Evolutionary conservation across 768 basidiomycete genomes (phyloP), one percentile per base, ranked within the genome.

Genomic region (Stropharia rugosoannulata): DNA sequence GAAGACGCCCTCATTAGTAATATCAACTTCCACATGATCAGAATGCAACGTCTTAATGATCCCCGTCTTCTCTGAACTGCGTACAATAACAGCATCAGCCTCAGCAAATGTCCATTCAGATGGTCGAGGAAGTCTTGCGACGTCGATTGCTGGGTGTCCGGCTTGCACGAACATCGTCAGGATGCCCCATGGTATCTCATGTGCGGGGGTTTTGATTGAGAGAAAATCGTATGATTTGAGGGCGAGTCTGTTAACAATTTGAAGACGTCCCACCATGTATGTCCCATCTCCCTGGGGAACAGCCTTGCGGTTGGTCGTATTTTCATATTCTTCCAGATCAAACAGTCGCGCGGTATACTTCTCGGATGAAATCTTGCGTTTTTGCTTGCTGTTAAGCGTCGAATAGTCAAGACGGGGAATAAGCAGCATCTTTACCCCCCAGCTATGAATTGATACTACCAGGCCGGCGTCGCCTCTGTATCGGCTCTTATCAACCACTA

Each of bases 201-300:
- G 18, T 25, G 48, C 11, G 15, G 41, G 13, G 9, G 38, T 13
- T 8, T 16, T 18, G 25, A 58, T 38, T 9, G 47, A n/a, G 32
- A 39, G 36, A 18, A 19, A 61, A 22, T 40, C 49, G 49, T 37
- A 61, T 8, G 36, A 18, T 18, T 58, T 57, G 15, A 19, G 37
- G 18, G 51, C 19, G 5, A 61, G 53, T 7, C 60, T 57, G 47
- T 58, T 16, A 16, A 50, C 37, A 37, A 54, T 54, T n/a, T 13
- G 13, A 1, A 18, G 16, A 3, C 4, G 4, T 22, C 52, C 44
- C 2, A 48, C 4, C 2, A 5, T 8, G 25, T 54, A 48, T 5
- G 36, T 39, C 11, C 37, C 43, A 43, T 58, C 52, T 18, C n/a
- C 27, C n/a, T 32, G 7, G 13, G 15, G 16, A 6, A 19, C 18